Percentiles rank a stretch among this genome's conserved stretches.
phyloP scores from a whole-genome alignment of 2,329 filamentous ascomycete genomes.

The Blastomyces emzantsi region DNA sequence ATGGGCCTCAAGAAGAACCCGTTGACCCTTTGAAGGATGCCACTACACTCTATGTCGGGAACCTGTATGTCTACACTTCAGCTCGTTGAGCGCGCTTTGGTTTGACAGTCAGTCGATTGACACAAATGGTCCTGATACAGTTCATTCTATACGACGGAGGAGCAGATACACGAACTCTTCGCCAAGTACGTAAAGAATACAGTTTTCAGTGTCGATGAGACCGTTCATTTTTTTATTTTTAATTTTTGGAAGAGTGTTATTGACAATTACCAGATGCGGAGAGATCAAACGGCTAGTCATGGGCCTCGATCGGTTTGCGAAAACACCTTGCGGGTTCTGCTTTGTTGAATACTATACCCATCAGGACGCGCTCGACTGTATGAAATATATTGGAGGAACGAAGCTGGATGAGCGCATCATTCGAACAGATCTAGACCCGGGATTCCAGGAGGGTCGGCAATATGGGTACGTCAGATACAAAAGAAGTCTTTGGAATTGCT shows the following conservation, averaged over 20 bases:
- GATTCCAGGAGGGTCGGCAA: constrained; percentile 91
- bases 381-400: constrained; percentile 97
- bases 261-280: constrained; percentile 48
- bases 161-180: constrained; percentile 97
- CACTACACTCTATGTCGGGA: constrained; percentile 94
- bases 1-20: constrained; percentile 49
- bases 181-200: constrained; percentile 52
- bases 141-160: constrained; percentile 97
- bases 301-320: constrained; percentile 93
- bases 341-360: constrained; percentile 99
- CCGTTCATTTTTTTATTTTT: neutral
- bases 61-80: constrained; percentile 54
- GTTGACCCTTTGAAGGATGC: constrained; percentile 78
- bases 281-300: constrained; percentile 98
- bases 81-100: neutral
- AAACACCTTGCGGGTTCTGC: constrained; percentile 98
- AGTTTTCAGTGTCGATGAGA: neutral
- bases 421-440: constrained; percentile 87
- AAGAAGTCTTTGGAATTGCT: neutral
- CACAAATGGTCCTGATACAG: constrained; percentile 35
- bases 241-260: constrained; percentile 12
- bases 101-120: neutral
- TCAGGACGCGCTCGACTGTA: constrained; percentile 90
- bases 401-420: constrained; percentile 98
- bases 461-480: constrained; percentile 54